Base-by-base conservation (phyloP, 768 basidiomycete genomes). In the Gymnopilus junonius region DNA sequence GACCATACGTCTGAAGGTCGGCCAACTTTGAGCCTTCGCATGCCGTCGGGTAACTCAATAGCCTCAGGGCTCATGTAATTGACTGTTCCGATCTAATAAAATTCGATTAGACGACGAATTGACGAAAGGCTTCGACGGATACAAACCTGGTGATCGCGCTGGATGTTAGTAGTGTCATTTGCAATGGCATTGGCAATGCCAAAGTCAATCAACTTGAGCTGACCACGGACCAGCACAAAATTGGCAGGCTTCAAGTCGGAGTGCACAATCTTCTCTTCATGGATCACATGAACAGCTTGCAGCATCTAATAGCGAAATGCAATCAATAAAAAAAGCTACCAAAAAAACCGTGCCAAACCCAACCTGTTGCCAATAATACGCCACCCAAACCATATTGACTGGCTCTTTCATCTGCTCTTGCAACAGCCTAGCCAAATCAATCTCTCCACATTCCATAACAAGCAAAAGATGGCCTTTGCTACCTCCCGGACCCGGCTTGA, bases 1-100 rank as follows among this genome's bases (percentile, higher is more conserved):
- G 95, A 97, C 97, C 97, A 99, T 42, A 99, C 94, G 74, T 99
- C 97, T 57, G 93, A 95, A 0, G 95, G 89, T 23, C 96, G 91
- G 3, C 97, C 97, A 56, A 99, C 95, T 81, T 97, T 97, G 61
- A 97, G 86, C 25, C 94, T 85, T 12, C 92, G 86, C 88, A 89
- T 92, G 43, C 91, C 94, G 60, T 92, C 93, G 4, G 89, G 89
- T 21, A 92, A 79, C 71, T 95, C 93, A 58, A 99, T 94, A 12
- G 97, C 94, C 76, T 99, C 97, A 0, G 97, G 97, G 58, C 94
- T 95, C 97, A 99, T 99, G 74, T 97, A 99, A 72, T 99, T 99
- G 37, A 97, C 92, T 1, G 95, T 97, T 2, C 97, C 97, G 67
- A 99, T 91, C 92, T 97, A 20, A 69, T 61, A 29, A 17, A 39